These are phyloP conservation scores for Chloris gayana DNA, from an alignment of 176 grass and related monocot genomes.

Conservation along the genomic window DNA sequence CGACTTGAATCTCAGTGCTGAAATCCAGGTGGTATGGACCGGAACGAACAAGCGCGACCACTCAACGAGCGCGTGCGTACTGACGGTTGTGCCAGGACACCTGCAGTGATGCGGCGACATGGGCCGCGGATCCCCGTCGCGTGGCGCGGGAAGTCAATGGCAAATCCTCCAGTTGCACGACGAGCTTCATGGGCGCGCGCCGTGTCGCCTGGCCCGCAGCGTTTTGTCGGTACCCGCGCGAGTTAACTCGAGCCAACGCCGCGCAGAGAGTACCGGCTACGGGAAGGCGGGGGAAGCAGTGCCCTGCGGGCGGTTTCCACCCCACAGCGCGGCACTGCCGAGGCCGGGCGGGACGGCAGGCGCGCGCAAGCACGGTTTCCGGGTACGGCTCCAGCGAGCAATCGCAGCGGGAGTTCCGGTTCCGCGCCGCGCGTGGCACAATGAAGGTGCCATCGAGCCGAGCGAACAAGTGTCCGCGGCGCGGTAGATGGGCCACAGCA, in stretches of 20 bases:
- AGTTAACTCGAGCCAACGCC: neutral
- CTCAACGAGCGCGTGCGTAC: too few relatives aligned
- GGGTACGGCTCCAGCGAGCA: neutral
- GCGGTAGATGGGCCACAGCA: neutral
- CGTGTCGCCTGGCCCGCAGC: slow-evolving; percentile 1
- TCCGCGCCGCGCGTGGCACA: slow-evolving; percentile 31
- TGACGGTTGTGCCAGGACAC: neutral
- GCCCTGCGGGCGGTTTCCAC: neutral
- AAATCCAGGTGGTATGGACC: neutral
- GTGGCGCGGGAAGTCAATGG: neutral
- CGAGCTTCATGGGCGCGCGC: neutral
- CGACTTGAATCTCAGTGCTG: too few relatives aligned
- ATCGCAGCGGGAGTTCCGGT: neutral
- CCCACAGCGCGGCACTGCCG: neutral
- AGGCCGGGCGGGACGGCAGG: neutral
- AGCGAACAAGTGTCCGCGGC: slow-evolving; percentile 1
- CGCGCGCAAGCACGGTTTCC: neutral
- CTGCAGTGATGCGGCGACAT: slow-evolving; percentile 8
- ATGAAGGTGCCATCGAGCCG: slow-evolving; percentile 4
- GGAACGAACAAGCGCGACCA: neutral
- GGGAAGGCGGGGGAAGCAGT: neutral
- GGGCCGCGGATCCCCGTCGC: neutral
- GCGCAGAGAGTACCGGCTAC: neutral
- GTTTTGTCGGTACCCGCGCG: slow-evolving; percentile 15
- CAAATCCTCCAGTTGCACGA: slow-evolving; percentile 24